Conservation (phyloP, 257 asterid genomes). For the Fraxinus cuspidata region DNA sequence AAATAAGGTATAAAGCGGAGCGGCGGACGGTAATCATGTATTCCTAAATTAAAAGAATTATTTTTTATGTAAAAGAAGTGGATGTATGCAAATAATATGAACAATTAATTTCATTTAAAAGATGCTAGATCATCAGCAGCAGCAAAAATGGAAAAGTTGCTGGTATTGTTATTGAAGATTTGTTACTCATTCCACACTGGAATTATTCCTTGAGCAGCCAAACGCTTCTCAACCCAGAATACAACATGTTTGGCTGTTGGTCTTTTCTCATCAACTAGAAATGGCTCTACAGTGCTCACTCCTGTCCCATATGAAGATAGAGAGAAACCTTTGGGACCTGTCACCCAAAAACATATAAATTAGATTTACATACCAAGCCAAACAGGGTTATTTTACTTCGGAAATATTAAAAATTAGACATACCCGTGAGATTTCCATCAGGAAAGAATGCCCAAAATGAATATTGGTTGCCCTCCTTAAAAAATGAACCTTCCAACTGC, state of each 20-base stretch:
- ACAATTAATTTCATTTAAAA: neutral
- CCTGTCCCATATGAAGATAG: slow-evolving; percentile 68
- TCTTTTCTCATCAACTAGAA: slow-evolving; percentile 81
- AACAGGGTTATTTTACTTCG: neutral
- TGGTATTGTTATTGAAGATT: neutral
- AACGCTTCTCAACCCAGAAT: slow-evolving; percentile 93
- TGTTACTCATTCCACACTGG: slow-evolving; percentile 76
- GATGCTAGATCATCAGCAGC: too few relatives aligned
- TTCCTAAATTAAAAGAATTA: too few relatives aligned
- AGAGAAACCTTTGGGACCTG: slow-evolving; percentile 84
- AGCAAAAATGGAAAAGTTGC: neutral
- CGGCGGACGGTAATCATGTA: too few relatives aligned
- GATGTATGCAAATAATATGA: neutral
- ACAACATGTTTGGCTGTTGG: slow-evolving; percentile 70
- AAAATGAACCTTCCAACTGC: slow-evolving; percentile 83
- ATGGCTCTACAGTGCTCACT: slow-evolving; percentile 82
- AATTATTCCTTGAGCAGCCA: slow-evolving; percentile 93
- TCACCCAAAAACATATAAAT: neutral
- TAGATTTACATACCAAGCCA: neutral
- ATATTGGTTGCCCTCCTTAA: slow-evolving; percentile 64
- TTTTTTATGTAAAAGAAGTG: too few relatives aligned
- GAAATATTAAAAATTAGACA: neutral
- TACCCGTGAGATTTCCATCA: slow-evolving; percentile 69
- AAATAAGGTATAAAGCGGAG: too few relatives aligned
- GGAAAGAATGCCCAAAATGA: slow-evolving; percentile 93